Percentiles rank a stretch among this genome's conserved stretches.
phyloP scores from a whole-genome alignment of 2,329 filamentous ascomycete species.

The Pseudocercospora macadamiae region DNA sequence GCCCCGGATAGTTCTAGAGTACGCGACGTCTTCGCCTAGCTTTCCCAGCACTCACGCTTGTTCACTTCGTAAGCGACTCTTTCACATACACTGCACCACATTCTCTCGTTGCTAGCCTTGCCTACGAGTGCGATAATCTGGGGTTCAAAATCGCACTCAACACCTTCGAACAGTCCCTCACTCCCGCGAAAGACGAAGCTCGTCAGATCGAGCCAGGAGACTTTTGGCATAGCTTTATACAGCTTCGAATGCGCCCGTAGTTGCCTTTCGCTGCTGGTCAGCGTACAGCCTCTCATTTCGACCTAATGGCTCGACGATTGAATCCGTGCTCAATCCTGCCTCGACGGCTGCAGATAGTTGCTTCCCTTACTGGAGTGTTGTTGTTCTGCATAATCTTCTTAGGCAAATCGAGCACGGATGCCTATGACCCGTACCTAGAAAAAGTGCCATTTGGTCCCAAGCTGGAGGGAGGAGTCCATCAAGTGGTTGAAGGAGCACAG shows the following conservation, averaged over 20 bases:
- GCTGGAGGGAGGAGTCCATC: constrained; percentile 44
- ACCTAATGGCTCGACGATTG: constrained; percentile 16
- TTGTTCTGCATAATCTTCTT: constrained; percentile 44
- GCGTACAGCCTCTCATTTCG: background rate
- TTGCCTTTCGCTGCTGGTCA: constrained; percentile 13
- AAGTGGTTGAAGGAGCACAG: constrained; percentile 42
- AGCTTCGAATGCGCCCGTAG: constrained; percentile 7
- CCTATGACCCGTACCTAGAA: constrained; percentile 33
- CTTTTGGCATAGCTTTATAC: background rate
- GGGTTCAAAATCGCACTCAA: no score
- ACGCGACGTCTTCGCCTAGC: no score
- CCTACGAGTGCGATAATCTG: no score
- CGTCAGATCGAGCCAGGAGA: background rate
- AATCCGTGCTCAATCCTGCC: constrained; percentile 46
- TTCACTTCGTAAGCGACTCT: no score
- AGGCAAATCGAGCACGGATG: constrained; percentile 35
- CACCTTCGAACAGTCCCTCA: no score
- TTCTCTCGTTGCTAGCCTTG: background rate
- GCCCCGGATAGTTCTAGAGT: no score
- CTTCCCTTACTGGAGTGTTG: constrained; percentile 41
- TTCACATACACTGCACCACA: background rate
- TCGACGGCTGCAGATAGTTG: constrained; percentile 52
- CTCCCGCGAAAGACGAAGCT: background rate
- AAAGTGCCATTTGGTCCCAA: constrained; percentile 41
- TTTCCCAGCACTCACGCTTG: no score